A percentile compares a stretch with the other conserved stretches of the same genome.
These are phyloP conservation scores for Fusarium redolens DNA, from an alignment of 2,329 filamentous ascomycete species.

Conservation along the genomic window DNA sequence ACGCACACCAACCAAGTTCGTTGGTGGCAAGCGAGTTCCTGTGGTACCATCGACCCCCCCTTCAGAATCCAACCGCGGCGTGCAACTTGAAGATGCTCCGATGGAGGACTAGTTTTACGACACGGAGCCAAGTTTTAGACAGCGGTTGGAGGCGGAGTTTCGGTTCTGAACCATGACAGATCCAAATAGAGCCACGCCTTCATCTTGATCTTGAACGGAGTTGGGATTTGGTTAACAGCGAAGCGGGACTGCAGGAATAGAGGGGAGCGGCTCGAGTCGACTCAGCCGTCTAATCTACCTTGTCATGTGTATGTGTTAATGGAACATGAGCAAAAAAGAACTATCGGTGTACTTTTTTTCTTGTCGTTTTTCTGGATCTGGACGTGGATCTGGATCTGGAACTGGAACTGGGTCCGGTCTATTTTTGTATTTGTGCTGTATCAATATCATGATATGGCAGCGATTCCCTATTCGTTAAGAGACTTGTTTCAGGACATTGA, in stretches of 20 bases:
- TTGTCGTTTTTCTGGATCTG: constrained; percentile 28
- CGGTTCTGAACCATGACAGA: constrained; percentile 8
- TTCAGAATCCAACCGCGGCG: constrained; percentile 54
- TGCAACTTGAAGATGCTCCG: constrained; percentile 64
- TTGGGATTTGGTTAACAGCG: constrained; percentile 28
- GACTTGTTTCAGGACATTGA: constrained; percentile 24
- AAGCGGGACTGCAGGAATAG: constrained; percentile 24
- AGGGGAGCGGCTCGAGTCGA: constrained; percentile 4
- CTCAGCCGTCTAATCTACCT: constrained; percentile 24
- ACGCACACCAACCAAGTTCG: constrained; percentile 58
- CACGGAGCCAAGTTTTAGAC: constrained; percentile 18
- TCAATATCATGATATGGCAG: constrained; percentile 41
- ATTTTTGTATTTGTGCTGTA: constrained; percentile 46
- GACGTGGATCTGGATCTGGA: background rate
- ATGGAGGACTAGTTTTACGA: constrained; percentile 59
- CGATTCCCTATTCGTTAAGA: constrained; percentile 41
- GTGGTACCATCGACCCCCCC: constrained; percentile 45
- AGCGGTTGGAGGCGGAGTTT: constrained; percentile 18
- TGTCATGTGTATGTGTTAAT: constrained; percentile 47
- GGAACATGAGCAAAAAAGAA: constrained; percentile 47
- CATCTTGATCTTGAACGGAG: constrained; percentile 28
- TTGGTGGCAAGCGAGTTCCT: constrained; percentile 59
- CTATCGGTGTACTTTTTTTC: constrained; percentile 37
- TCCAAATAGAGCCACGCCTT: constrained; percentile 6
- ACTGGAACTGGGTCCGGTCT: constrained; percentile 3